Conservation (phyloP, 2,329 filamentous ascomycete genomes). For the Exophiala sp. region DNA sequence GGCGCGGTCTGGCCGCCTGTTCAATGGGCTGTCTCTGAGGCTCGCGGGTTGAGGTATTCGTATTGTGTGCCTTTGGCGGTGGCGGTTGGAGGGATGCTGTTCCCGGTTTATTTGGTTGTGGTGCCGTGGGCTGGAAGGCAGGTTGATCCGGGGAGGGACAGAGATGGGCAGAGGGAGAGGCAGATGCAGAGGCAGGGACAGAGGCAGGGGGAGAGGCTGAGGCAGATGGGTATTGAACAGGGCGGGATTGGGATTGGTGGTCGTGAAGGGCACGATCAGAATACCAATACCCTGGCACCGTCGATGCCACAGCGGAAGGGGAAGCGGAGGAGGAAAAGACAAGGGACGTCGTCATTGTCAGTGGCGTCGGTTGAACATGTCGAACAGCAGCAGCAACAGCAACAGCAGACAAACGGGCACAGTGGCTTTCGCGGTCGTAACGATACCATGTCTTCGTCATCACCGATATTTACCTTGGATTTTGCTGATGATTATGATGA, state of each 20-base stretch:
- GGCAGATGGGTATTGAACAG: too few species aligned
- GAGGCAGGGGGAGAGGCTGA: too few species aligned
- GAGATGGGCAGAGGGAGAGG: constrained; percentile 4
- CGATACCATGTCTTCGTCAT: not conserved
- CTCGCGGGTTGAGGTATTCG: constrained; percentile 42
- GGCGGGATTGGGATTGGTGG: too few species aligned
- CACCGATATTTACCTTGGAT: constrained; percentile 10
- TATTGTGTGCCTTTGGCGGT: constrained; percentile 50
- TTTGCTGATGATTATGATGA: constrained; percentile 2
- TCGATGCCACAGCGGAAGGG: too few species aligned
- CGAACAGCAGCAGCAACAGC: too few species aligned
- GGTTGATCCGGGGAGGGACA: constrained; percentile 45
- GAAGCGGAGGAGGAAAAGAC: constrained; percentile 13
- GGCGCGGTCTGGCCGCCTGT: constrained; percentile 53
- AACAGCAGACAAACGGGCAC: constrained; percentile 1
- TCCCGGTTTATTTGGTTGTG: constrained; percentile 51
- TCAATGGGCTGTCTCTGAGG: constrained; percentile 40
- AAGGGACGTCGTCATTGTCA: constrained; percentile 8
- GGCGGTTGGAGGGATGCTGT: constrained; percentile 47
- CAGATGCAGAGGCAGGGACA: not conserved
- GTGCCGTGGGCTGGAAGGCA: constrained; percentile 45
- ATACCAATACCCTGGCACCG: too few species aligned
- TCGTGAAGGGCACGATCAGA: too few species aligned
- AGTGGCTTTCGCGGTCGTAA: too few species aligned
- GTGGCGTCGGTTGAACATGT: constrained; percentile 20